phyloP scores from a whole-genome alignment of 371 early-diverging fungal genomes.

The Nematocida ironsii region DNA sequence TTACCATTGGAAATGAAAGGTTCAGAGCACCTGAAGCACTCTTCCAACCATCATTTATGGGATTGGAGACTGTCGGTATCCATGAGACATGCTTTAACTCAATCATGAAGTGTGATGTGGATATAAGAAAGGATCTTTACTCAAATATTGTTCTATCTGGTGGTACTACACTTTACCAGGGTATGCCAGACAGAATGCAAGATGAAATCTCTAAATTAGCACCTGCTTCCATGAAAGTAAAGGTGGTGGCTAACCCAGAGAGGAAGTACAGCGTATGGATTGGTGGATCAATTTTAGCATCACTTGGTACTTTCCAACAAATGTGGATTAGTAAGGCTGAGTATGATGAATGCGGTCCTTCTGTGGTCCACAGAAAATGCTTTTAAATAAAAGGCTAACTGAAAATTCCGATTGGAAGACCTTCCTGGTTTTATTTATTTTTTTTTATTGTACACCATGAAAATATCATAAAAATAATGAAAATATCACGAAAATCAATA shows the following conservation, averaged over 20 bases:
- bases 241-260: slow-evolving; percentile 98
- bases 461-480: too few species aligned
- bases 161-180: slow-evolving; percentile 74
- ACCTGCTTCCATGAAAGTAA: slow-evolving; percentile 94
- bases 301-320: slow-evolving; percentile 93
- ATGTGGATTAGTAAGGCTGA: slow-evolving; percentile 92
- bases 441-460: background rate
- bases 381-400: slow-evolving; percentile 63
- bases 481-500: too few species aligned
- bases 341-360: slow-evolving; percentile 78
- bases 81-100: slow-evolving; percentile 88
- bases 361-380: slow-evolving; percentile 71
- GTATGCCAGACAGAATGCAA: slow-evolving; percentile 82
- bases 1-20: slow-evolving; percentile 92
- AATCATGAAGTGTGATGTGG: slow-evolving; percentile 93
- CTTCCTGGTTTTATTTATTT: background rate
- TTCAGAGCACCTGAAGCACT: slow-evolving; percentile 97
- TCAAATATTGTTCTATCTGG: slow-evolving; percentile 86
- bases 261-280: slow-evolving; percentile 99
- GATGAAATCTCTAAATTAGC: slow-evolving; percentile 94
- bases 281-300: slow-evolving; percentile 98
- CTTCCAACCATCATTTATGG: slow-evolving; percentile 91
- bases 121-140: slow-evolving; percentile 91
- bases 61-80: slow-evolving; percentile 83
- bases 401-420: background rate